Conservation (phyloP, 2,329 filamentous ascomycete species). For the Didymella segeticola region DNA sequence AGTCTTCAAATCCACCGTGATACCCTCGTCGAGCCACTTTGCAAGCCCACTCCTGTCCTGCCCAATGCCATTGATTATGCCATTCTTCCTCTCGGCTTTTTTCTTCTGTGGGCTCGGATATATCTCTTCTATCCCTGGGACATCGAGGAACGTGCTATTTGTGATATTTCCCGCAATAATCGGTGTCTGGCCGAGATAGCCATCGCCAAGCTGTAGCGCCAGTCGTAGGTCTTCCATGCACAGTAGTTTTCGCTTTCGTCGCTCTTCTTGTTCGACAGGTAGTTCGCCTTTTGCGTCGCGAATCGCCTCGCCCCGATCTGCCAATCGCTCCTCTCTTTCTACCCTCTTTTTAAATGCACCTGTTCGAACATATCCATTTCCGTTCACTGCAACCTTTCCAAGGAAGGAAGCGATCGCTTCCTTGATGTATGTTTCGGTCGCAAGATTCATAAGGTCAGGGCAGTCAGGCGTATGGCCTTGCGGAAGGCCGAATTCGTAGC, state of each 20-base stretch:
- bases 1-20: slow-evolving; percentile 3
- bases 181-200: slow-evolving; percentile 78
- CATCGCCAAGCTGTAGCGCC: slow-evolving; percentile 76
- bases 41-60: slow-evolving; percentile 16
- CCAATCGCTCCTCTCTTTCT: slow-evolving; percentile 75
- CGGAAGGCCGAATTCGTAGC: slow-evolving; percentile 68
- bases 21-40: slow-evolving; percentile 13
- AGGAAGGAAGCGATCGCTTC: slow-evolving; percentile 64
- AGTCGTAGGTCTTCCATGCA: slow-evolving; percentile 80
- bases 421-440: slow-evolving; percentile 69
- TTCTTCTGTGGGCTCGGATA: slow-evolving; percentile 15
- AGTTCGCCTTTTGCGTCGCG: slow-evolving; percentile 79
- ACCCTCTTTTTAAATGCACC: slow-evolving; percentile 78
- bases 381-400: slow-evolving; percentile 62
- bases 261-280: slow-evolving; percentile 80
- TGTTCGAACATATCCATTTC: slow-evolving; percentile 70
- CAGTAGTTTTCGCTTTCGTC: slow-evolving; percentile 73
- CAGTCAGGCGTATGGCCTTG: slow-evolving; percentile 60
- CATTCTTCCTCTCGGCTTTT: slow-evolving; percentile 1
- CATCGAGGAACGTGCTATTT: slow-evolving; percentile 70
- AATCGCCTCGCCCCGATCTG: slow-evolving; percentile 73
- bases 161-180: slow-evolving; percentile 74
- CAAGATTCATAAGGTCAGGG: slow-evolving; percentile 66
- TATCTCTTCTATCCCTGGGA: slow-evolving; percentile 37
- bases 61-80: slow-evolving; percentile 31